phyloP scores from a whole-genome alignment of 306 rosid genomes.

The Pterocarpus macrocarpus region DNA sequence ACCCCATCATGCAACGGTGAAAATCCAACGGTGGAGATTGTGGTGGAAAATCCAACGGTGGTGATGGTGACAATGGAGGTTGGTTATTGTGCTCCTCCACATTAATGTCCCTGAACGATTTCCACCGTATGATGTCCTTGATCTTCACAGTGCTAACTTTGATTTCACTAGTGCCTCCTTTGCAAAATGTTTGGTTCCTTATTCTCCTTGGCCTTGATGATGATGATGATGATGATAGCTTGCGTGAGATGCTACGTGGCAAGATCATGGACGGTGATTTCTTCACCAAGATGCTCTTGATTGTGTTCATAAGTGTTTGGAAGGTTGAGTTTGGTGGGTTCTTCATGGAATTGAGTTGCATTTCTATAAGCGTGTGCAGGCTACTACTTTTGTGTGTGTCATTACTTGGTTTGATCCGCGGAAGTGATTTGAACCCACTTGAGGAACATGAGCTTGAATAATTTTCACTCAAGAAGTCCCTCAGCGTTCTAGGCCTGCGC shows the following conservation, averaged over 20 bases:
- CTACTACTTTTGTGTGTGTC: not conserved
- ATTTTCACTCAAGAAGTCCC: slow-evolving; percentile 71
- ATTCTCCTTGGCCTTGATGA: not conserved
- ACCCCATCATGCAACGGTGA: slow-evolving; percentile 9
- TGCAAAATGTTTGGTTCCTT: slow-evolving; percentile 10
- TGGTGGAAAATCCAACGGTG: slow-evolving; percentile 41
- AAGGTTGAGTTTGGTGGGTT: slow-evolving; percentile 51
- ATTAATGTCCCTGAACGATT: slow-evolving; percentile 66
- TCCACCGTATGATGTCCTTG: slow-evolving; percentile 89
- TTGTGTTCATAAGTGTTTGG: slow-evolving; percentile 63
- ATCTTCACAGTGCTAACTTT: slow-evolving; percentile 54
- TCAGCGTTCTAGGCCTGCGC: slow-evolving; percentile 67
- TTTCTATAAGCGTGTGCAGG: slow-evolving; percentile 25
- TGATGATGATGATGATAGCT: slow-evolving; percentile 50
- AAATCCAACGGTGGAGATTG: slow-evolving; percentile 47
- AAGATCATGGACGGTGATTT: slow-evolving; percentile 58
- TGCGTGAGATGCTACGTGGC: slow-evolving; percentile 63
- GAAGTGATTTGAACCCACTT: slow-evolving; percentile 64
- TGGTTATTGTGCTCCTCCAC: slow-evolving; percentile 51
- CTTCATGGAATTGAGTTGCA: slow-evolving; percentile 27
- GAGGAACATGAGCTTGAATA: slow-evolving; percentile 63
- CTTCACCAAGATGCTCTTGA: slow-evolving; percentile 55
- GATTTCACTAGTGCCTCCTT: slow-evolving; percentile 18
- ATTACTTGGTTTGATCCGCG: slow-evolving; percentile 43
- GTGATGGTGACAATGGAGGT: not conserved